Base-by-base conservation (phyloP, 805 yeast species). In the Clavispora phyllophila region DNA sequence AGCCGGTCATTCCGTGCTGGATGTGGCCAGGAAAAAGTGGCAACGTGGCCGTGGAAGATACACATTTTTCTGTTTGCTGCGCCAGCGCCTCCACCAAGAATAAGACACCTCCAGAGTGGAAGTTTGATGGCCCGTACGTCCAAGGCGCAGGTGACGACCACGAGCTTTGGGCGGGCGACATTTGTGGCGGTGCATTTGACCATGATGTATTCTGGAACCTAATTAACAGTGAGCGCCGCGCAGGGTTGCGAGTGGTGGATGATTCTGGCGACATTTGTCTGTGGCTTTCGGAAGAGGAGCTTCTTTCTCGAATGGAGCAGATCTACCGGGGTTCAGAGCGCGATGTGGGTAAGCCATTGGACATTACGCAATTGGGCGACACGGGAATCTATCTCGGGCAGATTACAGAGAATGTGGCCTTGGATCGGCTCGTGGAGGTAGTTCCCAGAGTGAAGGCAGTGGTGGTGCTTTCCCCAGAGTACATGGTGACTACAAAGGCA, bases 71-170 rank as follows among this genome's bases (percentile, higher is more conserved):
- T 12, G 18, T 50, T 2, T 44, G 48, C 33, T 50, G 54, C 25
- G 34, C 49, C 23, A 52, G 55, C 1, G 51, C 56, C 1, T 50
- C 55, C 2, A 17, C 29, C 15, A 44, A 37, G 6, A 7, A 20
- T 13, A 24, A 29, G n/a, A 17, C 34, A 1, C 45, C 50, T 1
- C 45, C 45, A 22, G 39, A 35, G 3, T 48, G 54, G 53, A 18
- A 22, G 17, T 41, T 22, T 25, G 22, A 34, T 5, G 61, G 64
- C 59, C 50, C 58, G 18, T 89, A 89, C 56, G 85, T 88, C 1
- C 96, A 88, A 61, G 97, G 97, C 1, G 93, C 96, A 0, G 96
- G 93, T 0, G 97, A 89, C 60, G 96, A 90, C 54, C 96, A 89
- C 58, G 97, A 89, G 54, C 66, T 82, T 9, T 89, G 96, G 97